These are phyloP conservation scores for Puya raimondii DNA, from an alignment of 176 grass and related monocot genomes.

Conservation along the genomic window DNA sequence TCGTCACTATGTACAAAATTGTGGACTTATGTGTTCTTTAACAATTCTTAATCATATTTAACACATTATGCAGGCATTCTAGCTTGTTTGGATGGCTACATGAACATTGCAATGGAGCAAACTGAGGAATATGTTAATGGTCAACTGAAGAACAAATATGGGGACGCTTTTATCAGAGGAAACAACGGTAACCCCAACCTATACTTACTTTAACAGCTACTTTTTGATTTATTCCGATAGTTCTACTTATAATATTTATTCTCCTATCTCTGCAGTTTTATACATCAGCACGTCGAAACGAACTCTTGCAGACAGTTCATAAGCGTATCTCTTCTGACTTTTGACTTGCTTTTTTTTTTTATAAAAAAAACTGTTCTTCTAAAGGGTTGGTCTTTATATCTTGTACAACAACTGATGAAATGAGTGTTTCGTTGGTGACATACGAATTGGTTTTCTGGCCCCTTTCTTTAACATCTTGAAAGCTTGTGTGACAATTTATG, in stretches of 20 bases:
- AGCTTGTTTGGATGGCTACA: constrained; percentile 30
- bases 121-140: constrained; percentile 28
- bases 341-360: not conserved
- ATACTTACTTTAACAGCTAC: not conserved
- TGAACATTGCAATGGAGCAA: constrained; percentile 31
- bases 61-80: constrained; percentile 25
- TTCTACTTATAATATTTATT: not conserved
- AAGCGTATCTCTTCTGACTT: not conserved
- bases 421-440: too few species aligned
- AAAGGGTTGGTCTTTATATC: constrained; percentile 21
- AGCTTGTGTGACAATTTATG: too few species aligned
- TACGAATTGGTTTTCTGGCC: too few species aligned
- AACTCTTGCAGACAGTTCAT: constrained; percentile 24
- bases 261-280: constrained; percentile 30
- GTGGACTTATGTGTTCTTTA: not conserved
- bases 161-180: constrained; percentile 43
- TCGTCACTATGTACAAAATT: not conserved
- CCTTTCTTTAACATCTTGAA: too few species aligned
- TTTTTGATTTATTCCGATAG: not conserved
- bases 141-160: constrained; percentile 31
- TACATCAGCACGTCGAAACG: constrained; percentile 52
- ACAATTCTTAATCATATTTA: not conserved
- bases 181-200: constrained; percentile 26
- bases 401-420: constrained; percentile 13
- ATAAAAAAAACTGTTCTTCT: not conserved